Evolutionary conservation across 441 rosid species (phyloP), one percentile per base, ranked within the genome.

Genomic region (Populus trichocarpa): DNA sequence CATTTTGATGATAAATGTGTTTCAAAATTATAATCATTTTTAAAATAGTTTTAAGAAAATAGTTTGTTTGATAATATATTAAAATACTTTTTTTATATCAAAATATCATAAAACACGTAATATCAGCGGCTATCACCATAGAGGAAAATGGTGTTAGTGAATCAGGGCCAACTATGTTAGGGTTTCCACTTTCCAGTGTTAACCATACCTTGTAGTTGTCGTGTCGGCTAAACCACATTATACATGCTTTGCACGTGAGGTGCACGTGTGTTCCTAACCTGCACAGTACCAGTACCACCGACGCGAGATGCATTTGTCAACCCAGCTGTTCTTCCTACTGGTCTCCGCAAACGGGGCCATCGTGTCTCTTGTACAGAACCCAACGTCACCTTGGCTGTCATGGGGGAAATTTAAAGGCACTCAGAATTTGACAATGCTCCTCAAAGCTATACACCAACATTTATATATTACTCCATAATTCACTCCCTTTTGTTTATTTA

Each of bases 371-470:
- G 63, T 20, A 33, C 87, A 75, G 70, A 9, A n/a, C n/a, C 82
- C 86, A 75, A 79, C 73, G 82, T 50, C 84, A 72, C 77, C 63
- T 69, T 79, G 73, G 79, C 87, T 71, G 30, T 23, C 63, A 6
- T 5, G 7, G 33, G 66, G 61, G 35, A 59, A 70, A 46, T 61
- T 53, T 30, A 33, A 57, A 57, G 4, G 18, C 20, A 28, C 25
- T 23, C 32, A 11, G 0, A 5, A 67, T 9, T 10, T 46, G 35
- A 67, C 18, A 64, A 6, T 50, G 59, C 18, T 50, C 59, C 59
- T 50, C 59, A 14, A 50, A 50, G 16, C 59, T 18, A 14, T 16
- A 5, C 59, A 50, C 28, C 77, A 65, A 2, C n/a, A 75, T 9
- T 53, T 53, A 20, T 14, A 2, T n/a, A 26, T 66, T 53, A 22